A percentile compares a stretch with the other conserved stretches of the same genome.
Conservation (phyloP, 179 eudicot species). For the Sideroxylon spinosum region DNA sequence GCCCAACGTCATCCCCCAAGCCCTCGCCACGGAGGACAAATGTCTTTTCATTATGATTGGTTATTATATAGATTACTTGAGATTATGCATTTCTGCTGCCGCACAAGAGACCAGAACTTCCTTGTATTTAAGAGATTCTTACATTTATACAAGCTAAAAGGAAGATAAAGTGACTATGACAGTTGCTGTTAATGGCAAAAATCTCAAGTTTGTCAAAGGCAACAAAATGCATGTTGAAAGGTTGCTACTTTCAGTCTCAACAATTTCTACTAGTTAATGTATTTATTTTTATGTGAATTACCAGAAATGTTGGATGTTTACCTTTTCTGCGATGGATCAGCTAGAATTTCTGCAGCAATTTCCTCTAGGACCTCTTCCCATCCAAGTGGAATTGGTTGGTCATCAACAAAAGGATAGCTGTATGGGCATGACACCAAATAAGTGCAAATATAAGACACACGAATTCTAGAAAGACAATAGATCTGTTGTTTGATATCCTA, state of each 20-base stretch:
- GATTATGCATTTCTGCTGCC: no score
- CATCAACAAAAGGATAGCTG: conserved; percentile 54
- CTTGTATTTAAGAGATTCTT: no score
- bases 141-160: background rate
- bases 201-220: background rate
- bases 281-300: background rate
- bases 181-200: background rate
- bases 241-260: no score
- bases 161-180: background rate
- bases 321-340: conserved; percentile 44
- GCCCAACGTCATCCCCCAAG: no score
- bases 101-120: background rate
- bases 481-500: conserved; percentile 4
- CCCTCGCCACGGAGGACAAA: no score
- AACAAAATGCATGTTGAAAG: background rate
- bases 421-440: background rate
- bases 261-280: background rate
- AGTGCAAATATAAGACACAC: background rate
- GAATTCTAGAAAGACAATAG: background rate
- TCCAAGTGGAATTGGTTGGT: conserved; percentile 46
- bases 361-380: conserved; percentile 49
- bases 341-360: conserved; percentile 40
- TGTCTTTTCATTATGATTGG: no score
- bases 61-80: no score
- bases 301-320: background rate